Evolutionary conservation across 305 asterid species (phyloP).

Genomic region (Salvia sclarea): DNA sequence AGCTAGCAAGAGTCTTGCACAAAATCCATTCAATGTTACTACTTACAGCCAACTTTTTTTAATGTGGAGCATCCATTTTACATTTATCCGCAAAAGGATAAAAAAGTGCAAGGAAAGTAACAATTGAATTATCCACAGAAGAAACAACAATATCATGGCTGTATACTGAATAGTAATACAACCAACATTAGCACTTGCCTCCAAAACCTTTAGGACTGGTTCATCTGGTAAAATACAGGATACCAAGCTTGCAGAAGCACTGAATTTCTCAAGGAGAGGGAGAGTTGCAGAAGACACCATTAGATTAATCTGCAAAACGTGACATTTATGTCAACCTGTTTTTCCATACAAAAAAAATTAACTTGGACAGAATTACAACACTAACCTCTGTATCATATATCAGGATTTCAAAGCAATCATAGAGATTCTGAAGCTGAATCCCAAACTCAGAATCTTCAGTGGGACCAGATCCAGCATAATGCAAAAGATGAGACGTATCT

Average conservation of each 20-base stretch:
- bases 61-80: neutral
- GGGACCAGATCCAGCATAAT: constrained; percentile 26
- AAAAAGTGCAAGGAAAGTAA: constrained; percentile 12
- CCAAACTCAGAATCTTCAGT: constrained; percentile 39
- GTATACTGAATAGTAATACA: constrained; percentile 15
- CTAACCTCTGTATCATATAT: constrained; percentile 67
- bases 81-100: constrained; percentile 8
- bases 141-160: constrained; percentile 16
- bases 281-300: constrained; percentile 46
- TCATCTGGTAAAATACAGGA: constrained; percentile 71
- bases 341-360: constrained; percentile 19
- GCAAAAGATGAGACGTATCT: constrained; percentile 37
- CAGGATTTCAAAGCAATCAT: constrained; percentile 57
- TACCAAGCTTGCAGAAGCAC: constrained; percentile 52
- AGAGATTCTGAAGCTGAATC: constrained; percentile 63
- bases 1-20: neutral
- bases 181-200: constrained; percentile 48
- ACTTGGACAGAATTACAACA: constrained; percentile 28
- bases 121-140: constrained; percentile 20
- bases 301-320: constrained; percentile 56
- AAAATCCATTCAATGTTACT: neutral
- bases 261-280: constrained; percentile 58
- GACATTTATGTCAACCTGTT: constrained; percentile 25
- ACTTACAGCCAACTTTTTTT: neutral
- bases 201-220: constrained; percentile 55